Evolutionary conservation across 2,329 filamentous ascomycete species (phyloP).

Genomic region (Aspergillus vadensis): DNA sequence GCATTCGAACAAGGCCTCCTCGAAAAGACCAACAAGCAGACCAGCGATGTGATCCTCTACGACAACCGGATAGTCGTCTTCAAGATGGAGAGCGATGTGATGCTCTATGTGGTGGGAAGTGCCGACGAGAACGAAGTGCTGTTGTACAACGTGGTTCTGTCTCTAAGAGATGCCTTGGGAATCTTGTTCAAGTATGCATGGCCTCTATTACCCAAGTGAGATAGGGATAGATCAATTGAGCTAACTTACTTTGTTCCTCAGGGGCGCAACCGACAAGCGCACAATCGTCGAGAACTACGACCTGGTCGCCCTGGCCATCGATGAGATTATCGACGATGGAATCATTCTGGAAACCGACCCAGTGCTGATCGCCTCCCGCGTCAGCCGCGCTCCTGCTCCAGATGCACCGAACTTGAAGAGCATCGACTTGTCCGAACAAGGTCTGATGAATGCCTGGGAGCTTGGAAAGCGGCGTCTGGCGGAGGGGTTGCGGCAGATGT

Average conservation of each 20-base stretch:
- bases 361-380: slow-evolving; percentile 86
- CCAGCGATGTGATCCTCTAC: slow-evolving; percentile 93
- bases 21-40: slow-evolving; percentile 95
- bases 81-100: slow-evolving; percentile 97
- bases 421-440: slow-evolving; percentile 94
- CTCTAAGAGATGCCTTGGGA: slow-evolving; percentile 85
- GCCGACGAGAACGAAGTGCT: slow-evolving; percentile 96
- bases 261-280: slow-evolving; percentile 94
- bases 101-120: slow-evolving; percentile 89
- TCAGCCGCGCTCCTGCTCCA: slow-evolving; percentile 86
- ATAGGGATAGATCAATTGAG: not conserved
- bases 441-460: slow-evolving; percentile 89
- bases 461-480: slow-evolving; percentile 90
- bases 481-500: slow-evolving; percentile 75
- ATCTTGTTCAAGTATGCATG: slow-evolving; percentile 80
- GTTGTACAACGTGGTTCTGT: slow-evolving; percentile 90
- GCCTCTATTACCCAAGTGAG: too few relatives aligned
- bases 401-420: slow-evolving; percentile 86
- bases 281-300: slow-evolving; percentile 99
- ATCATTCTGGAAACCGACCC: slow-evolving; percentile 98
- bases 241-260: slow-evolving; percentile 42
- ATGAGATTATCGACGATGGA: slow-evolving; percentile 93
- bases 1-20: slow-evolving; percentile 94
- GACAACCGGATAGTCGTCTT: slow-evolving; percentile 96
- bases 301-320: slow-evolving; percentile 86